These are phyloP conservation scores for Xylariaceae sp. DNA, from an alignment of 2,329 filamentous ascomycete genomes.

Conservation along the genomic window DNA sequence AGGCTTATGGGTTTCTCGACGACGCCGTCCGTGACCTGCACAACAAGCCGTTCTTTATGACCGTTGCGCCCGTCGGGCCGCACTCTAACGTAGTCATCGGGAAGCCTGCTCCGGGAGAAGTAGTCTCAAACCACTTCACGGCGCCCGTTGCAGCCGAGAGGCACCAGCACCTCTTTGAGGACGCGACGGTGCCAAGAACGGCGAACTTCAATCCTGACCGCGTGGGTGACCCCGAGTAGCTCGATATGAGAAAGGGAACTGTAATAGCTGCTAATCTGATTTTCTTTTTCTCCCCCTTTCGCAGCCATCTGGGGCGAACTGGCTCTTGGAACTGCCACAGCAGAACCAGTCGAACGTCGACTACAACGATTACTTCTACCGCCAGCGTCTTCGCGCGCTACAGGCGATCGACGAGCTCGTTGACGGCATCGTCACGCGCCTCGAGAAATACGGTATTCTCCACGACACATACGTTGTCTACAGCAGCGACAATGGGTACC, in stretches of 20 bases:
- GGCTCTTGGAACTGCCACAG: constrained; percentile 39
- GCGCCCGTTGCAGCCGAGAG: constrained; percentile 48
- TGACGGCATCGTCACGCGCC: constrained; percentile 36
- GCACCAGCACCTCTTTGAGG: constrained; percentile 57
- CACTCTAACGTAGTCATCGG: constrained; percentile 41
- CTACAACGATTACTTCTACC: constrained; percentile 48
- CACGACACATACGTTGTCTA: constrained; percentile 56
- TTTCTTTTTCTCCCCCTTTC: background rate
- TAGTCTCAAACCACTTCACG: constrained; percentile 40
- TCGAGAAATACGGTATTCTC: constrained; percentile 50
- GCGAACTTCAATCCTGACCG: constrained; percentile 60
- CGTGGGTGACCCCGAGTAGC: constrained; percentile 30
- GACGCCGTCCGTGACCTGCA: constrained; percentile 48
- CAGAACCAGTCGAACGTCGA: constrained; percentile 39
- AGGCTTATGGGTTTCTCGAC: constrained; percentile 55
- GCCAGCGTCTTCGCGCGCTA: constrained; percentile 46
- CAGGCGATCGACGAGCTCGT: constrained; percentile 52
- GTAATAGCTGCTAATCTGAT: background rate
- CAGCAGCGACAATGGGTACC: constrained; percentile 54
- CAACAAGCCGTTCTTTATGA: constrained; percentile 60
- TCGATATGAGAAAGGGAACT: background rate
- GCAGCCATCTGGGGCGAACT: constrained; percentile 35
- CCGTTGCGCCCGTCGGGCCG: constrained; percentile 60
- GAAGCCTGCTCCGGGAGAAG: constrained; percentile 36
- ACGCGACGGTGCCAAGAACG: constrained; percentile 54